Conservation (phyloP, 768 basidiomycete genomes). For the Mycena galopus region DNA sequence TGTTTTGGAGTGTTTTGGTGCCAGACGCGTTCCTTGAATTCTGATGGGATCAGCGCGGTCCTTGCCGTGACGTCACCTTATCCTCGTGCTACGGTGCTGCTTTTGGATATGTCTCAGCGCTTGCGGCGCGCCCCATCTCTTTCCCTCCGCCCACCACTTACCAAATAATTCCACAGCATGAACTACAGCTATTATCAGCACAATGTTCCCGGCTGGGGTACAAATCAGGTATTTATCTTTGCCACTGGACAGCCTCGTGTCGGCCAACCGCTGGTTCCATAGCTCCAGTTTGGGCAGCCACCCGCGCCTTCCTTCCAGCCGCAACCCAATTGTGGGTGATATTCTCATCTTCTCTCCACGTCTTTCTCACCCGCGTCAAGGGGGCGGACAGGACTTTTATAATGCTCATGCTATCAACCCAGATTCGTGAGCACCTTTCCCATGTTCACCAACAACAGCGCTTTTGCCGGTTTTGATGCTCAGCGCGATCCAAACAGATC, state of each 20-base stretch:
- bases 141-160: slow-evolving; percentile 19
- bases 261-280: slow-evolving; percentile 14
- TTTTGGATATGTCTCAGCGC: not conserved
- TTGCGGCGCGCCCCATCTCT: slow-evolving; percentile 3
- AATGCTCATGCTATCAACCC: slow-evolving; percentile 69
- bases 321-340: slow-evolving; percentile 65
- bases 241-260: not conserved
- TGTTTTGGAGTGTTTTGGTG: too few species aligned
- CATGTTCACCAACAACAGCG: slow-evolving; percentile 25
- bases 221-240: slow-evolving; percentile 50
- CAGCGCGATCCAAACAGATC: slow-evolving; percentile 63
- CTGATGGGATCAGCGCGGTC: too few species aligned
- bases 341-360: slow-evolving; percentile 19
- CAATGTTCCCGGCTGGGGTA: slow-evolving; percentile 63
- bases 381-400: slow-evolving; percentile 74
- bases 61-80: not conserved
- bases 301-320: slow-evolving; percentile 58
- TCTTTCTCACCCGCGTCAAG: slow-evolving; percentile 48
- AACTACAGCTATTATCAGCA: slow-evolving; percentile 61
- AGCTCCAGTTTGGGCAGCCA: slow-evolving; percentile 60
- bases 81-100: not conserved
- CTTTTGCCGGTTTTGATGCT: slow-evolving; percentile 35
- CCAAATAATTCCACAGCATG: slow-evolving; percentile 47
- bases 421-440: slow-evolving; percentile 64
- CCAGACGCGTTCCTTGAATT: too few species aligned